Evolutionary conservation across 768 basidiomycete species (phyloP).

Genomic region (Termitomyces titanicus): DNA sequence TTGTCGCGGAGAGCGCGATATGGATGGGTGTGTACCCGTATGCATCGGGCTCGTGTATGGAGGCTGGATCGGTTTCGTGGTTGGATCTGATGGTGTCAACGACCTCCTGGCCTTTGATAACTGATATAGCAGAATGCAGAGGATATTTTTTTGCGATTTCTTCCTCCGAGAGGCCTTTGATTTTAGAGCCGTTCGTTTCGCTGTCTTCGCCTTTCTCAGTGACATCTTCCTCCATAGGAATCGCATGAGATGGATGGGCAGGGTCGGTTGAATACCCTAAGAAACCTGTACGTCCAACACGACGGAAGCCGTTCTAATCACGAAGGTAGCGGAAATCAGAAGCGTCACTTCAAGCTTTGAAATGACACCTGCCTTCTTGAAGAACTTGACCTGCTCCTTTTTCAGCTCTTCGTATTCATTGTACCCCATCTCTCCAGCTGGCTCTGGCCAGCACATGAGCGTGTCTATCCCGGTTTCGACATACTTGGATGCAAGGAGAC

Average conservation of each 20-base stretch:
- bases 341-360: background rate
- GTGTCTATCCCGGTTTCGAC: constrained; percentile 12
- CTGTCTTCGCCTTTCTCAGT: constrained; percentile 1
- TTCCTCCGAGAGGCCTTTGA: background rate
- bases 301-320: constrained; percentile 10
- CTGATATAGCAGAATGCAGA: background rate
- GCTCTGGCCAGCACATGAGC: constrained; percentile 24
- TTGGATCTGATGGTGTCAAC: background rate
- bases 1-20: background rate
- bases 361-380: constrained; percentile 3
- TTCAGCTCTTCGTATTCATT: constrained; percentile 2
- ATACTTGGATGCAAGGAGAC: constrained; percentile 16
- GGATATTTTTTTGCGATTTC: constrained; percentile 1
- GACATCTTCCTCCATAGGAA: background rate
- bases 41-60: background rate
- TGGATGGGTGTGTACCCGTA: constrained; percentile 1
- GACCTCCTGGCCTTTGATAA: background rate
- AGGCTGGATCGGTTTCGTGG: background rate
- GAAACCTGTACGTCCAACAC: constrained; percentile 9
- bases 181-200: background rate
- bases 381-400: background rate
- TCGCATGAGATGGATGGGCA: constrained; percentile 4
- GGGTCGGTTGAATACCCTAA: constrained; percentile 9
- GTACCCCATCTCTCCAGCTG: background rate
- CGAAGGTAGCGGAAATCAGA: background rate